Percentiles rank a stretch among this genome's conserved stretches.
These are phyloP conservation scores for Rhodotorula babjevae DNA, from an alignment of 768 basidiomycete species.

Conservation along the genomic window DNA sequence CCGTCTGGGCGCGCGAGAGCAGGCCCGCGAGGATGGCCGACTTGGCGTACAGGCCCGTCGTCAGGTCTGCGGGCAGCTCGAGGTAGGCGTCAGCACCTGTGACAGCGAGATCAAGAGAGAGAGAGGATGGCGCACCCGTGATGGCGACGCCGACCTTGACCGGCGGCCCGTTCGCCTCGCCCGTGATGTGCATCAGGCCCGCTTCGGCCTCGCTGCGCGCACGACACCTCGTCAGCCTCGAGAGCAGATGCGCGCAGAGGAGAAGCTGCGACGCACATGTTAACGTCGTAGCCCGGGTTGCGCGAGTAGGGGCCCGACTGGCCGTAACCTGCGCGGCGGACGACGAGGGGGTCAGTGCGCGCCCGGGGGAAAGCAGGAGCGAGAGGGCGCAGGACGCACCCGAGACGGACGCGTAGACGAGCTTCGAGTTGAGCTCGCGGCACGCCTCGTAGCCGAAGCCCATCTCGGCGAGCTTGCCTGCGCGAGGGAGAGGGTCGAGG, in stretches of 20 bases:
- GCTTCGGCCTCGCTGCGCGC: slow-evolving; percentile 69
- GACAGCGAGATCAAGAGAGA: too few species aligned
- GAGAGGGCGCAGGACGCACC: slow-evolving; percentile 53
- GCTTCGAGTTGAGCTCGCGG: slow-evolving; percentile 64
- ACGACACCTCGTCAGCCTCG: slow-evolving; percentile 45
- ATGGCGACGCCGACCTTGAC: slow-evolving; percentile 93
- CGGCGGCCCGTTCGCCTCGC: slow-evolving; percentile 77
- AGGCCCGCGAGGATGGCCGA: slow-evolving; percentile 89
- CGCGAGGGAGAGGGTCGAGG: too few species aligned
- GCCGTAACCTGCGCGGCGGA: slow-evolving; percentile 67
- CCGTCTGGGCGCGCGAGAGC: slow-evolving; percentile 73
- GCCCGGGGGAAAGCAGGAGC: neutral
- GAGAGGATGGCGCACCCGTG: slow-evolving; percentile 64
- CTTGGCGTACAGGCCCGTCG: slow-evolving; percentile 68
- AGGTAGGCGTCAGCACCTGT: slow-evolving; percentile 54
- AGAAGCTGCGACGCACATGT: neutral
- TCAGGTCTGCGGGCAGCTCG: slow-evolving; percentile 15
- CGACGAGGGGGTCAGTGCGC: too few species aligned
- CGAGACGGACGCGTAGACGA: slow-evolving; percentile 86
- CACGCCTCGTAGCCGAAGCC: slow-evolving; percentile 84
- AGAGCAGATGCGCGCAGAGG: too few species aligned
- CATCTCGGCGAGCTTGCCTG: slow-evolving; percentile 70
- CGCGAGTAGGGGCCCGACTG: slow-evolving; percentile 84
- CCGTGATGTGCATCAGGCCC: slow-evolving; percentile 64
- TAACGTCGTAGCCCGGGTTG: slow-evolving; percentile 58